These are phyloP conservation scores for Vitis cinerea DNA, from an alignment of 164 flowering plant genomes.

Conservation along the genomic window DNA sequence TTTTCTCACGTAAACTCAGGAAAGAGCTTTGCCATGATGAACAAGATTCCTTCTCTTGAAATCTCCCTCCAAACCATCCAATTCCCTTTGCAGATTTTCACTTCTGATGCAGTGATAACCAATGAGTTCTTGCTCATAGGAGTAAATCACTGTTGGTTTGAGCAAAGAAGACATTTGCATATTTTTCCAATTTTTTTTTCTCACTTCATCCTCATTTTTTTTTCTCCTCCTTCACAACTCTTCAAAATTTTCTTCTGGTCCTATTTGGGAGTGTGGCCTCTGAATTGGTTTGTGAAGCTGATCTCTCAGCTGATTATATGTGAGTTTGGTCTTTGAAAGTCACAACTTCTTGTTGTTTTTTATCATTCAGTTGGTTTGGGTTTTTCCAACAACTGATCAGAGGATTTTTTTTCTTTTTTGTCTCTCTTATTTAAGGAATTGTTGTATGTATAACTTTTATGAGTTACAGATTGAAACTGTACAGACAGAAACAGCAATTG, in stretches of 20 bases:
- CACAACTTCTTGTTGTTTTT: not conserved
- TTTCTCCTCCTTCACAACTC: not conserved
- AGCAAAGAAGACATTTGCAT: constrained; percentile 16
- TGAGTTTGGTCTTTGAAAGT: no score
- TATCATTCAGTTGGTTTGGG: constrained; percentile 3
- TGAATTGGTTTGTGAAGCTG: constrained; percentile 6
- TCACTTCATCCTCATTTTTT: not conserved
- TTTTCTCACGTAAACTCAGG: constrained; percentile 77
- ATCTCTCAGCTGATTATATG: not conserved
- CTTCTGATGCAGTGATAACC: constrained; percentile 32
- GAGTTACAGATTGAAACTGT: constrained; percentile 3
- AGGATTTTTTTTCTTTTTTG: not conserved
- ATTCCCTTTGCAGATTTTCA: not conserved
- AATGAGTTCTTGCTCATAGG: constrained; percentile 15
- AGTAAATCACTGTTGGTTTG: constrained; percentile 26
- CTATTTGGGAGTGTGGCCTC: not conserved
- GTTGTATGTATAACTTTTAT: not conserved
- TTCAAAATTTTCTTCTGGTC: not conserved
- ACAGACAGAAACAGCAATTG: constrained; percentile 4
- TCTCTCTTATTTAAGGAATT: no score
- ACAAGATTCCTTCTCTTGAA: constrained; percentile 39
- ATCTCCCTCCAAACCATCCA: not conserved
- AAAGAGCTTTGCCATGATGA: constrained; percentile 73
- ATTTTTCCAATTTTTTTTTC: not conserved
- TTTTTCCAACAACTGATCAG: constrained; percentile 1